phyloP scores from a whole-genome alignment of 2,329 filamentous ascomycete species.

The Venturia oleaginea region DNA sequence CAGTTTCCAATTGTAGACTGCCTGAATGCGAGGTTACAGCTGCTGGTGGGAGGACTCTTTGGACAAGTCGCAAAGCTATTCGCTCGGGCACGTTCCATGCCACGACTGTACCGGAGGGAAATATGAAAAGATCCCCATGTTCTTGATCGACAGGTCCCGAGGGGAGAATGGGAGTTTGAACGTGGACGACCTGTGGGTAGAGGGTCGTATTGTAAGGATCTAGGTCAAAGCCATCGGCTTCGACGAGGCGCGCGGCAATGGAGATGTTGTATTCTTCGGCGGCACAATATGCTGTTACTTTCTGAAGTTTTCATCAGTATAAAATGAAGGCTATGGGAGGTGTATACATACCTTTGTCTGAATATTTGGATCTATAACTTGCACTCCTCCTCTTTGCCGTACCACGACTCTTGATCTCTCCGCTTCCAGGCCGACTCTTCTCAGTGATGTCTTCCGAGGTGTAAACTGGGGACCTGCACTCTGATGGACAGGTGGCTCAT shows the following conservation, averaged over 20 bases:
- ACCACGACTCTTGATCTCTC: slow-evolving; percentile 53
- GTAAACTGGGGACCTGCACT: slow-evolving; percentile 25
- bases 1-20: slow-evolving; percentile 72
- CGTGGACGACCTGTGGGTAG: slow-evolving; percentile 57
- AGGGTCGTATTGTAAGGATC: slow-evolving; percentile 54
- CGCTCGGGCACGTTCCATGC: slow-evolving; percentile 80
- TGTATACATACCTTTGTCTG: slow-evolving; percentile 31
- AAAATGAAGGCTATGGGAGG: not conserved
- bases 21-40: slow-evolving; percentile 65
- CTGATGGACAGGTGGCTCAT: not conserved
- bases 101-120: slow-evolving; percentile 88
- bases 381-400: slow-evolving; percentile 35
- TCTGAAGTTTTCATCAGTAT: slow-evolving; percentile 24
- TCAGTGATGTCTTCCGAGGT: slow-evolving; percentile 62
- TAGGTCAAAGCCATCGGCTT: slow-evolving; percentile 50
- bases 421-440: slow-evolving; percentile 78
- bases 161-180: slow-evolving; percentile 35
- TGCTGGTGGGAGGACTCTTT: slow-evolving; percentile 63
- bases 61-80: slow-evolving; percentile 60
- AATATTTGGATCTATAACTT: slow-evolving; percentile 37
- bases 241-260: slow-evolving; percentile 47
- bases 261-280: slow-evolving; percentile 58
- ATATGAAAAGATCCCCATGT: slow-evolving; percentile 77
- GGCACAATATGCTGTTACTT: slow-evolving; percentile 56
- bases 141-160: slow-evolving; percentile 26